These are phyloP conservation scores for Penicillium sp. DNA, from an alignment of 2,329 filamentous ascomycete species.

Conservation along the genomic window DNA sequence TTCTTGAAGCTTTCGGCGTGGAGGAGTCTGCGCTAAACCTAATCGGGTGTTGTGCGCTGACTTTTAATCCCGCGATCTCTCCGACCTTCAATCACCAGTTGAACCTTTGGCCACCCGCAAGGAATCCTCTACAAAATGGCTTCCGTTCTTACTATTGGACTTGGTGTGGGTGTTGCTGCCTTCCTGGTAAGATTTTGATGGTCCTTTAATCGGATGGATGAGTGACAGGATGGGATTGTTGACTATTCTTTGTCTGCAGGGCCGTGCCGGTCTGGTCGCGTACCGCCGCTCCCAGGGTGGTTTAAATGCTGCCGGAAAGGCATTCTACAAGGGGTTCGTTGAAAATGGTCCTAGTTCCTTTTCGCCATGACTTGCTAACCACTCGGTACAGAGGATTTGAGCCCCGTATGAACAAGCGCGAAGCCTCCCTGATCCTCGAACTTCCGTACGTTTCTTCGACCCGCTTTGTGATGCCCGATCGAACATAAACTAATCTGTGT, in stretches of 20 bases:
- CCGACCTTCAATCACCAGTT: not conserved
- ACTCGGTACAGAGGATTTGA: constrained; percentile 69
- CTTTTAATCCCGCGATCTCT: constrained; percentile 35
- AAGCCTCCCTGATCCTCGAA: constrained; percentile 86
- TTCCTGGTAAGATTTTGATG: constrained; percentile 66
- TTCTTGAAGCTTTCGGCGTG: constrained; percentile 24
- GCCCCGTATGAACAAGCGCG: constrained; percentile 85
- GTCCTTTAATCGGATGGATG: not conserved
- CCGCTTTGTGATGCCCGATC: not conserved
- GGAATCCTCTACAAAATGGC: constrained; percentile 36
- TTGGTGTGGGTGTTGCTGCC: constrained; percentile 59
- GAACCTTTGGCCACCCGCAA: constrained; percentile 5
- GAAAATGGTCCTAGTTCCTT: constrained; percentile 46
- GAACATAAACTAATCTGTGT: constrained; percentile 8
- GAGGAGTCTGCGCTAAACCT: constrained; percentile 36
- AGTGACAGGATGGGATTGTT: not conserved
- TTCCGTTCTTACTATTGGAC: constrained; percentile 44
- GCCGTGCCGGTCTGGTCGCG: constrained; percentile 87
- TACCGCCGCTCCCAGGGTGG: constrained; percentile 71
- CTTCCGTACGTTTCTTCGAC: constrained; percentile 65
- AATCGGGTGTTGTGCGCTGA: constrained; percentile 33
- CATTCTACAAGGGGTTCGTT: constrained; percentile 82
- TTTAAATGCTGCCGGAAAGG: constrained; percentile 77
- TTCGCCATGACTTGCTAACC: constrained; percentile 1
- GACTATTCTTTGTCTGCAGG: constrained; percentile 53